Evolutionary conservation across 495 filamentous ascomycete genomes (phyloP), one percentile per base, ranked within the genome.

Genomic region (Aspergillus haitiensis): DNA sequence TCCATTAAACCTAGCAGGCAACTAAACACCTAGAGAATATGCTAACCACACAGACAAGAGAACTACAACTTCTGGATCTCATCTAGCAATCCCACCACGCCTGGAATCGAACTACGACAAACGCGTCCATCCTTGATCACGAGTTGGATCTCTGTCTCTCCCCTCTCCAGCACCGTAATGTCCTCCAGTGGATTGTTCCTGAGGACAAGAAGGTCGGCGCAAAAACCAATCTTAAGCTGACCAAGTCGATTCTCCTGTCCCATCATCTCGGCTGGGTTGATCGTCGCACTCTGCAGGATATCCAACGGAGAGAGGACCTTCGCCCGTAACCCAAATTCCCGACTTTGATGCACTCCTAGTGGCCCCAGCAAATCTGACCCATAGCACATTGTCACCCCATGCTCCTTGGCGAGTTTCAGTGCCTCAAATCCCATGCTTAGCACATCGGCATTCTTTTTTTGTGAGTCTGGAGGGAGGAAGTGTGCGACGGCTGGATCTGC

Each of bases 301-400:
- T 78, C 74, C 4, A 72, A 34, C 1, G 73, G 60, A 40, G 67
- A 74, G 31, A 82, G 64, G 0, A 78, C 80, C 11, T 75, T 62
- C 3, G 73, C 63, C 5, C 82, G 72, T 8, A 84, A 58, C 10
- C 65, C 59, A 56, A 84, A 84, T 58, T 84, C 82, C 34, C 75
- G 68, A 4, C 70, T 78, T 69, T 85, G 80, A 34, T 75, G 71
- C 10, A 65, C 66, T 10, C 71, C 71, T 60, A 84, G 34, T 9
- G 75, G 75, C 1, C 75, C 81, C 0, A 85, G 72, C 15, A 84
- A 72, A 68, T 84, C 82, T 3, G 81, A 80, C 5, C 82, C 82
- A 66, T 75, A 83, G 62, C 81, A 84, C 65, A 85, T 81, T 4
- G 68, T 77, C 2, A 83, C 75, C 4, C 78, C 81, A 6, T 76